Evolutionary conservation across 768 basidiomycete species (phyloP).

Genomic region (Rhizopogon vulgaris): DNA sequence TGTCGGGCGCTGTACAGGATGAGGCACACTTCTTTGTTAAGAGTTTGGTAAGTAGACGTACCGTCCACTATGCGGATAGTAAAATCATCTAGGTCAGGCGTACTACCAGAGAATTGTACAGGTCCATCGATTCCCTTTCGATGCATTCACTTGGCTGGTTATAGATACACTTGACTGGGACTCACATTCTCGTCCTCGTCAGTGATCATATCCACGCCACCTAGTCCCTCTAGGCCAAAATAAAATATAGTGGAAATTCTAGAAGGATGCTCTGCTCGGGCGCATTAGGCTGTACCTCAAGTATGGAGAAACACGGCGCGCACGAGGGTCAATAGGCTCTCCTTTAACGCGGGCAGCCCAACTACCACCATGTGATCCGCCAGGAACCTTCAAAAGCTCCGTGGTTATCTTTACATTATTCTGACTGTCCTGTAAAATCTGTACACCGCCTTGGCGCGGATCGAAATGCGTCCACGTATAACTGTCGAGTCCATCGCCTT

Average conservation of each 20-base stretch:
- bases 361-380: slow-evolving; percentile 77
- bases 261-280: slow-evolving; percentile 35
- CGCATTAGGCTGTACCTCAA: slow-evolving; percentile 20
- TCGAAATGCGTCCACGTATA: slow-evolving; percentile 92
- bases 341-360: slow-evolving; percentile 86
- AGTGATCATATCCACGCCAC: slow-evolving; percentile 73
- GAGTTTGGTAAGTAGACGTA: slow-evolving; percentile 22
- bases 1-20: slow-evolving; percentile 46
- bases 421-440: slow-evolving; percentile 70
- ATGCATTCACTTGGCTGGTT: slow-evolving; percentile 3
- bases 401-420: slow-evolving; percentile 87
- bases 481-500: slow-evolving; percentile 70
- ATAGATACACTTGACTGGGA: slow-evolving; percentile 3
- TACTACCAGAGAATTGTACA: slow-evolving; percentile 63
- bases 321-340: slow-evolving; percentile 65
- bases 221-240: slow-evolving; percentile 81
- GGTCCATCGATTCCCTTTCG: slow-evolving; percentile 68
- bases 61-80: slow-evolving; percentile 74
- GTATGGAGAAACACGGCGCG: neutral
- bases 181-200: slow-evolving; percentile 70
- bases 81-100: slow-evolving; percentile 81
- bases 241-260: slow-evolving; percentile 82
- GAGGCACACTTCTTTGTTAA: slow-evolving; percentile 1
- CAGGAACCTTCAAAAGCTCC: slow-evolving; percentile 80
- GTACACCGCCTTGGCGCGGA: slow-evolving; percentile 76